These are phyloP conservation scores for Kodamaea restingae DNA, from an alignment of 805 yeast species.

Conservation along the genomic window DNA sequence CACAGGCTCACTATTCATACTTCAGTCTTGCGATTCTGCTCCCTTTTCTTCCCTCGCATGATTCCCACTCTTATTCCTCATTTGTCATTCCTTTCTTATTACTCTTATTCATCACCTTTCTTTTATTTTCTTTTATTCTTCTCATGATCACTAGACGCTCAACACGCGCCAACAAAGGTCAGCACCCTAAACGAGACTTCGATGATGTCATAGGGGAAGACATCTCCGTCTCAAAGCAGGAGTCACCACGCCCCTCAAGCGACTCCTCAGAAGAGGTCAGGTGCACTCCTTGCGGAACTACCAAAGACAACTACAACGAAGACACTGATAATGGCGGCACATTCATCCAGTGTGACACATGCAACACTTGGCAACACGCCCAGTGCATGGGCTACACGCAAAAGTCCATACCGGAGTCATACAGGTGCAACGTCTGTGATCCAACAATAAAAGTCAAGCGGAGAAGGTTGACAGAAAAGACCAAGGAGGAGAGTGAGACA, in stretches of 20 bases:
- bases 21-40: too few relatives aligned
- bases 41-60: not conserved
- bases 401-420: constrained; percentile 42
- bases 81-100: not conserved
- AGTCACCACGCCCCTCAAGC: too few relatives aligned
- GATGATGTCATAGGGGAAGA: constrained; percentile 2
- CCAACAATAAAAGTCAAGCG: constrained; percentile 19
- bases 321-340: constrained; percentile 50
- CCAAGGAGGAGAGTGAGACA: not conserved
- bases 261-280: constrained; percentile 37
- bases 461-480: constrained; percentile 3
- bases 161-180: constrained; percentile 37
- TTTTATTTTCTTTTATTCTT: not conserved
- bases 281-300: constrained; percentile 61
- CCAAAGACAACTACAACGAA: constrained; percentile 53
- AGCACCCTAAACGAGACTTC: constrained; percentile 24
- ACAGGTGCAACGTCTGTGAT: constrained; percentile 54
- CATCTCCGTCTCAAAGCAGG: constrained; percentile 1
- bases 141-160: constrained; percentile 25
- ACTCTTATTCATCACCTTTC: not conserved
- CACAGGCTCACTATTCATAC: too few relatives aligned
- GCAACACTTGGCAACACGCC: constrained; percentile 72
- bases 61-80: not conserved
- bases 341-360: constrained; percentile 64
- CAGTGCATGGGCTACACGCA: constrained; percentile 52